Conservation (phyloP, 768 basidiomycete genomes). For the Sarcodon aspratus region DNA sequence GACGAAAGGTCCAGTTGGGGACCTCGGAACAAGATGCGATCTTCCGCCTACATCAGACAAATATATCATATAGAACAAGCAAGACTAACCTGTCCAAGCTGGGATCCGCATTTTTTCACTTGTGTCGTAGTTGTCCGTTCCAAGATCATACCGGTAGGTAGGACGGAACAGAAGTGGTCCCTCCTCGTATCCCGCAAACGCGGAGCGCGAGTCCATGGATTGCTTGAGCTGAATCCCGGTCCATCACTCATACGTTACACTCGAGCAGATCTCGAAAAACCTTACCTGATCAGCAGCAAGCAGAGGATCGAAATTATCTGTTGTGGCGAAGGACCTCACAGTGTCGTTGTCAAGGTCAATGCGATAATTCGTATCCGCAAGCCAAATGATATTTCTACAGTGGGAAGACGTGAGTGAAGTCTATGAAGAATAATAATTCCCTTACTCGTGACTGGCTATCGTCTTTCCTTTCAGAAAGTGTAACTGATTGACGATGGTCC, state of each 20-base stretch:
- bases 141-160: slow-evolving; percentile 85
- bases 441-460: slow-evolving; percentile 85
- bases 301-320: slow-evolving; percentile 61
- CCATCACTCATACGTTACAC: too few species aligned
- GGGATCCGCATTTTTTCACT: slow-evolving; percentile 95
- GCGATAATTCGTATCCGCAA: slow-evolving; percentile 94
- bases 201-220: slow-evolving; percentile 60
- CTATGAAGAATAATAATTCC: slow-evolving; percentile 4
- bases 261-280: neutral
- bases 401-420: neutral
- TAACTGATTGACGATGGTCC: slow-evolving; percentile 73
- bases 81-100: slow-evolving; percentile 81
- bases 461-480: slow-evolving; percentile 87
- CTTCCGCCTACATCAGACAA: slow-evolving; percentile 24
- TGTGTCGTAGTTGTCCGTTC: slow-evolving; percentile 83
- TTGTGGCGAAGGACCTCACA: slow-evolving; percentile 55
- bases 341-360: slow-evolving; percentile 78
- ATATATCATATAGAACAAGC: slow-evolving; percentile 5
- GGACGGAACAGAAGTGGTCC: slow-evolving; percentile 87
- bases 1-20: slow-evolving; percentile 54
- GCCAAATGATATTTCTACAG: slow-evolving; percentile 83
- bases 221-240: slow-evolving; percentile 44
- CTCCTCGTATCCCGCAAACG: slow-evolving; percentile 79
- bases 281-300: slow-evolving; percentile 77
- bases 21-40: slow-evolving; percentile 88